Conservation (phyloP, 805 yeast species). For the Candida dendrica region DNA sequence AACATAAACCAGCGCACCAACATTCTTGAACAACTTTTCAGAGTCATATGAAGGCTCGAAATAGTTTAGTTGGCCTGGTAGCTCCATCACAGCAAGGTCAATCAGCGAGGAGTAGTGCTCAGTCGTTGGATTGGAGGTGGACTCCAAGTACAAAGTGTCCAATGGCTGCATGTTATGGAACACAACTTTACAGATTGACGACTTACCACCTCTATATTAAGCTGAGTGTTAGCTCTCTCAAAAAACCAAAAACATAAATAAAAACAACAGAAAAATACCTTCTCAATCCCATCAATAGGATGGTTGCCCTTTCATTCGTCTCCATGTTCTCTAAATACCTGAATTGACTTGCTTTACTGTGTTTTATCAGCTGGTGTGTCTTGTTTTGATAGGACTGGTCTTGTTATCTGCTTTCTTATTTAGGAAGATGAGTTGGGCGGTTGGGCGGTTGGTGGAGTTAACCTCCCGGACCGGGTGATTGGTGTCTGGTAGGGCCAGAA, state of each 20-base stretch:
- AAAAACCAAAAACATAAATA: background rate
- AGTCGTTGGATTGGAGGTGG: slow-evolving; percentile 82
- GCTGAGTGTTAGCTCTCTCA: slow-evolving; percentile 1
- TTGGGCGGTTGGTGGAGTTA: too few species aligned
- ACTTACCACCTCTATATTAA: slow-evolving; percentile 62
- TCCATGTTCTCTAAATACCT: too few species aligned
- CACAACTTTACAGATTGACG: slow-evolving; percentile 91
- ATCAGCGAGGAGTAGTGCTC: slow-evolving; percentile 80
- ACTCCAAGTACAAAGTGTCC: slow-evolving; percentile 84
- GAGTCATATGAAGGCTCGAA: slow-evolving; percentile 82
- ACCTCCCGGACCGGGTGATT: too few species aligned
- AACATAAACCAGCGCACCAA: slow-evolving; percentile 89
- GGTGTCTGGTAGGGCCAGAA: too few species aligned
- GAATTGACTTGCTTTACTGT: too few species aligned
- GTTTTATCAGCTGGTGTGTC: too few species aligned
- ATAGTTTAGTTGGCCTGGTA: slow-evolving; percentile 89
- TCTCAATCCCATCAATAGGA: slow-evolving; percentile 82
- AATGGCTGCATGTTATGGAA: slow-evolving; percentile 95
- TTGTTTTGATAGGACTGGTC: too few species aligned
- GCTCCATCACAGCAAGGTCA: slow-evolving; percentile 83
- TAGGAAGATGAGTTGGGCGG: too few species aligned
- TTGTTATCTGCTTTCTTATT: too few species aligned
- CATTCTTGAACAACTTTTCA: slow-evolving; percentile 66
- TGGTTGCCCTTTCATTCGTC: slow-evolving; percentile 55
- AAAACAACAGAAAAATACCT: slow-evolving; percentile 27